Percentiles rank a stretch among this genome's conserved stretches.
Conservation (phyloP, 495 filamentous ascomycete species). For the Penicillium argentinense region DNA sequence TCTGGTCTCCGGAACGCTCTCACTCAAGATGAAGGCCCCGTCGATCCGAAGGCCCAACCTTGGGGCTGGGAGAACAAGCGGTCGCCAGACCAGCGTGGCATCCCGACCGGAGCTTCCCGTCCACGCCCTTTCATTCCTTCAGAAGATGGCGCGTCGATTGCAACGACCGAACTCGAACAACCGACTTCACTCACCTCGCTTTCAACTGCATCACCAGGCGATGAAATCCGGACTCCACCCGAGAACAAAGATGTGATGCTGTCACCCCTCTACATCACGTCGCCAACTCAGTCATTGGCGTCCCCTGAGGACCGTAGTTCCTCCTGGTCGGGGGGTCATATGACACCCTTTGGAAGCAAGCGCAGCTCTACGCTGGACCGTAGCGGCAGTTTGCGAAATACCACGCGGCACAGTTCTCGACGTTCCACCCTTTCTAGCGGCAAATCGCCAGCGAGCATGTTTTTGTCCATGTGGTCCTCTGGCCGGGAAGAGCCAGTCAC, state of each 20-base stretch:
- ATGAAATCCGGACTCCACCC: conserved; percentile 53
- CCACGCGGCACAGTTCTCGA: conserved; percentile 43
- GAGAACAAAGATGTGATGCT: conserved; percentile 49
- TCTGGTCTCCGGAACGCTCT: conserved; percentile 43
- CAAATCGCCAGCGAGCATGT: conserved; percentile 57
- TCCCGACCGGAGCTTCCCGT: conserved; percentile 31
- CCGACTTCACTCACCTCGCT: conserved; percentile 62
- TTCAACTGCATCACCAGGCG: conserved; percentile 53
- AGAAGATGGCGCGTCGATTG: conserved; percentile 21
- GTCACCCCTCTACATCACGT: conserved; percentile 53
- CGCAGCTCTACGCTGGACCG: conserved; percentile 43
- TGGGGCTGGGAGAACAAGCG: conserved; percentile 25
- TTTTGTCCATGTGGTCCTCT: conserved; percentile 57
- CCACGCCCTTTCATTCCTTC: conserved; percentile 20
- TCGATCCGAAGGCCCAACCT: conserved; percentile 12
- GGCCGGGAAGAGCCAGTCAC: conserved; percentile 39
- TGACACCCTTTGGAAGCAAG: conserved; percentile 46
- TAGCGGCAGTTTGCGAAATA: conserved; percentile 34
- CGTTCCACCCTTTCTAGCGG: conserved; percentile 48
- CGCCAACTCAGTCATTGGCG: conserved; percentile 41
- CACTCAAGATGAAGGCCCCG: conserved; percentile 30
- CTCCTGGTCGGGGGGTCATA: conserved; percentile 44
- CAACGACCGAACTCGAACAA: conserved; percentile 34
- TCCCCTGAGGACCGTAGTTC: conserved; percentile 48
- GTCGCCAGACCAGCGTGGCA: conserved; percentile 23